Percentiles rank a stretch among this genome's conserved stretches.
phyloP scores from a whole-genome alignment of 306 rosid genomes.

The Corylus avellana region DNA sequence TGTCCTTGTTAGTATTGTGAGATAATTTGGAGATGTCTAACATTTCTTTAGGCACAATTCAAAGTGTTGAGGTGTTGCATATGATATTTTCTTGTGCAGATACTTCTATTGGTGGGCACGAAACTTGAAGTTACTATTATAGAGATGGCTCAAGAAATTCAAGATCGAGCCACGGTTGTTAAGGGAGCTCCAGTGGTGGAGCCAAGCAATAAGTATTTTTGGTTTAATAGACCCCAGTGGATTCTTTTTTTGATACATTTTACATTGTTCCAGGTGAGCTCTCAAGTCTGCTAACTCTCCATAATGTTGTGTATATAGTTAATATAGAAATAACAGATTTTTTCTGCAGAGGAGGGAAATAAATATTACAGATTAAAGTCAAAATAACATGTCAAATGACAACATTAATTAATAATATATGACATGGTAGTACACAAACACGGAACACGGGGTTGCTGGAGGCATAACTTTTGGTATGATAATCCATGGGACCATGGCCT shows the following conservation, averaged over 20 bases:
- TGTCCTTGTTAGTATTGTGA: too few relatives aligned
- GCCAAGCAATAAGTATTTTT: conserved; percentile 65
- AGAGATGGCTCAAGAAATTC: conserved; percentile 81
- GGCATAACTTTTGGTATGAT: too few relatives aligned
- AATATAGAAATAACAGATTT: too few relatives aligned
- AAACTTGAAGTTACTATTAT: conserved; percentile 60
- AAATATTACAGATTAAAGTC: too few relatives aligned
- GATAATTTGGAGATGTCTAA: too few relatives aligned
- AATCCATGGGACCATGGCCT: too few relatives aligned
- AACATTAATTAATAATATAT: too few relatives aligned
- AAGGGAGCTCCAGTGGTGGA: conserved; percentile 60
- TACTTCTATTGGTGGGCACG: conserved; percentile 55
- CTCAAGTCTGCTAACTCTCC: background rate
- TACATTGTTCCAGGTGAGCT: conserved; percentile 51
- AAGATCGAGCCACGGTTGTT: conserved; percentile 54
- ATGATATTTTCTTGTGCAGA: conserved; percentile 32
- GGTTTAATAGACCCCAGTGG: conserved; percentile 69
- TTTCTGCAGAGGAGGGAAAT: too few relatives aligned
- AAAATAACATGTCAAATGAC: too few relatives aligned
- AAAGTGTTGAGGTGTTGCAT: background rate
- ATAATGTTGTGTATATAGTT: background rate
- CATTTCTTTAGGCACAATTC: too few relatives aligned
- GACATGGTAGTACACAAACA: too few relatives aligned
- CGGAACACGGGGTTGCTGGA: too few relatives aligned
- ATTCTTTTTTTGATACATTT: conserved; percentile 58